These are phyloP conservation scores for Mrakia blollopis DNA, from an alignment of 768 basidiomycete species.

Conservation along the genomic window DNA sequence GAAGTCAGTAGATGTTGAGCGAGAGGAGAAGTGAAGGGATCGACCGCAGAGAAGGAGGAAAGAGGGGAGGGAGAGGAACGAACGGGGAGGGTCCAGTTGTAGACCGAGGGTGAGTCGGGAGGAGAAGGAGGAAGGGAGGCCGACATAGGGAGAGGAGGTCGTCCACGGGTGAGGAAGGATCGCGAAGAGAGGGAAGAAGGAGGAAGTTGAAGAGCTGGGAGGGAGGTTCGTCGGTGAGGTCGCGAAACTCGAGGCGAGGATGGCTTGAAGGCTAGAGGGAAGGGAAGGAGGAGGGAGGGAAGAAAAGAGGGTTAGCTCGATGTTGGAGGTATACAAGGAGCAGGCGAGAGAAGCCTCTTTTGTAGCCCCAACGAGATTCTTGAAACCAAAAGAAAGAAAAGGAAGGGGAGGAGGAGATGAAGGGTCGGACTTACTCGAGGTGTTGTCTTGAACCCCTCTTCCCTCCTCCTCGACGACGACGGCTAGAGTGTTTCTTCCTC, in stretches of 20 bases:
- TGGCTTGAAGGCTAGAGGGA: background rate
- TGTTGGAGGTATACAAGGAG: too few relatives aligned
- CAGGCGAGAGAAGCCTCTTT: too few relatives aligned
- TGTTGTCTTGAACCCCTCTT: background rate
- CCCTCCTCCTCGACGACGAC: background rate
- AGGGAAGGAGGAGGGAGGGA: background rate
- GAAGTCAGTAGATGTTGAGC: background rate
- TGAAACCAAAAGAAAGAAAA: too few relatives aligned
- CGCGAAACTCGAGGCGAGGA: background rate
- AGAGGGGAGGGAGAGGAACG: too few relatives aligned
- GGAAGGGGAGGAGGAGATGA: background rate
- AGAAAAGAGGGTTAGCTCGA: background rate
- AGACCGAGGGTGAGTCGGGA: slow-evolving; percentile 1
- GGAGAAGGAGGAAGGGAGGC: slow-evolving; percentile 1
- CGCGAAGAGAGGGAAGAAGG: background rate
- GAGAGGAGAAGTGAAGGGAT: too few relatives aligned
- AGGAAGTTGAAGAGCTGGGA: background rate
- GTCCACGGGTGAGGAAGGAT: background rate
- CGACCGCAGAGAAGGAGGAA: background rate
- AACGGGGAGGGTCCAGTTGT: slow-evolving; percentile 10
- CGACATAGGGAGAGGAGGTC: background rate
- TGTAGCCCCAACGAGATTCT: too few relatives aligned
- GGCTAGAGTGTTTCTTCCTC: background rate
- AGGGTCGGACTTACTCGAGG: background rate
- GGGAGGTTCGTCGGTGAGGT: background rate